Evolutionary conservation across 2,329 filamentous ascomycete genomes (phyloP), one percentile per base, ranked within the genome.

Genomic region (Celoporthe dispersa): DNA sequence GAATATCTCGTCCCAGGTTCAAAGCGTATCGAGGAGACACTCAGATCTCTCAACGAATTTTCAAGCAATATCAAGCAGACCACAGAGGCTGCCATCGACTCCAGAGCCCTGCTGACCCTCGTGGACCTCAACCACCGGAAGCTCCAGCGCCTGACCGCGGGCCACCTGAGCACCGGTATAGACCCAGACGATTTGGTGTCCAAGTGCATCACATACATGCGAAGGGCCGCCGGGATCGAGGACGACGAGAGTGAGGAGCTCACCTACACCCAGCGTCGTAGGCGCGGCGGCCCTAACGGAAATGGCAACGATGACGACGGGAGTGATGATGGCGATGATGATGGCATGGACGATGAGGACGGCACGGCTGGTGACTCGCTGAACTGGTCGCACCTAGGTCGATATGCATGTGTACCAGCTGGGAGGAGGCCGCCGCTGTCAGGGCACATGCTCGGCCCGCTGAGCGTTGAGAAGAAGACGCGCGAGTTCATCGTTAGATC

Each of bases 121-220:
- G 92, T 93, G 6, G 94, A 98, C 73, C 81, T 97, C 5, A 91
- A 92, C 0, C 91, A 92, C 75, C 93, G 92, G 75, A 94, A 94
- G 77, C 91, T 93, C 0, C 85, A 91, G 59, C 89, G 91, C 66
- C 85, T 97, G 35, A 89, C 91, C 1, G 85, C 93, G 39, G 94
- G 94, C 8, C 91, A 91, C 75, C 83, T 87, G 1, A 88, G 89
- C 2, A 89, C 91, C 65, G 93, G 94, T 9, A 83, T 99, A 31
- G 94, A 98, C 76, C 86, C 97, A 0, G 94, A 98, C 72, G 93
- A 97, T 75, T 97, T 98, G 76, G 89, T 98, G 19, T 92, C 92
- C 0, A 97, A 97, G 80, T 95, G 92, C 79, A 94, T 97, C 71
- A 88, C 87, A 3, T 98, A 92, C 78, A 98, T 98, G 94, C 89